Conservation (phyloP, 2,329 filamentous ascomycete species). For the Alternaria solani region DNA sequence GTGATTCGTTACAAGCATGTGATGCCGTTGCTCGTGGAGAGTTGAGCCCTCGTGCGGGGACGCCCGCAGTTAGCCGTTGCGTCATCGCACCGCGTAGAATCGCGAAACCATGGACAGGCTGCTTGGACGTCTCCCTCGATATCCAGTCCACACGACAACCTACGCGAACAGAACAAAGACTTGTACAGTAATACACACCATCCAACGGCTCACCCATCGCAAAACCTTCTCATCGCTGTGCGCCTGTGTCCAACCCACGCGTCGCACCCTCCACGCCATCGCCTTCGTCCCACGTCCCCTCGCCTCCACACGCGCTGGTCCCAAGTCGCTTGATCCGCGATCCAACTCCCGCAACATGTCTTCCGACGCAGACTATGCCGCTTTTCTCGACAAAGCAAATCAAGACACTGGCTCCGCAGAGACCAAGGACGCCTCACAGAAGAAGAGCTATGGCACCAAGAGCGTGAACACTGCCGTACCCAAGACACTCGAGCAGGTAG, state of each 20-base stretch:
- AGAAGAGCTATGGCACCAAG: constrained; percentile 44
- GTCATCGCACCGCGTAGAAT: constrained; percentile 30
- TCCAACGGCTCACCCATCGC: not conserved
- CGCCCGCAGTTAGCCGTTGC: constrained; percentile 24
- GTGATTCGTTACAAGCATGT: not conserved
- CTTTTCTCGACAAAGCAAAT: constrained; percentile 89
- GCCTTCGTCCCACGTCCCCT: not conserved
- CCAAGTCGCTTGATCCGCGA: not conserved
- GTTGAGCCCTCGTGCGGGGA: constrained; percentile 3
- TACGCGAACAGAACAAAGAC: not conserved
- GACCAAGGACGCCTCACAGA: constrained; percentile 30
- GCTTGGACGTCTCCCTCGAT: constrained; percentile 11
- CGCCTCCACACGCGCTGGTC: not conserved
- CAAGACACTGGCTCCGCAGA: constrained; percentile 60
- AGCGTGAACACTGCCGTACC: constrained; percentile 66
- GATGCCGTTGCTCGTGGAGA: not conserved
- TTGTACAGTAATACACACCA: not conserved
- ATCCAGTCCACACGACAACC: not conserved
- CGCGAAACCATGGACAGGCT: constrained; percentile 24
- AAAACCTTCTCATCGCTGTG: not conserved
- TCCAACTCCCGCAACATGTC: constrained; percentile 61
- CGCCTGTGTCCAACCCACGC: not conserved
- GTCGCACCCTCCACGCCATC: not conserved
- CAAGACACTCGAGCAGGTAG: constrained; percentile 44
- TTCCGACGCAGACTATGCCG: constrained; percentile 81